Evolutionary conservation across 495 filamentous ascomycete genomes (phyloP).

Genomic region (Hypoxylon rickii): DNA sequence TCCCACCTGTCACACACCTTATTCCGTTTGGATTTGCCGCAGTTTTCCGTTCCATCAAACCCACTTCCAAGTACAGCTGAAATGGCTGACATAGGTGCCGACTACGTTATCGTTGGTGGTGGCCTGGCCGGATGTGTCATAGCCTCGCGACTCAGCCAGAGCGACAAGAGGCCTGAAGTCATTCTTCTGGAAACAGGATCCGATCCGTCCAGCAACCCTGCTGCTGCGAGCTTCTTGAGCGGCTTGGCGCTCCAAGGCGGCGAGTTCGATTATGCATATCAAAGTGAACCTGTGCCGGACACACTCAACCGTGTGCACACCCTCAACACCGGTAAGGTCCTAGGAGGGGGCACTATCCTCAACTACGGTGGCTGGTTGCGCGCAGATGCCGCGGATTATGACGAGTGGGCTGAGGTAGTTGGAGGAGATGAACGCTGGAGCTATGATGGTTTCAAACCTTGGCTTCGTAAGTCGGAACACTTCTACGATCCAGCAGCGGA

Average conservation of each 20-base stretch:
- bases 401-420: conserved; percentile 44
- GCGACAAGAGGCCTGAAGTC: conserved; percentile 14
- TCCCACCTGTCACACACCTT: not conserved
- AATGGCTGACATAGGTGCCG: conserved; percentile 13
- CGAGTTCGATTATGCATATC: conserved; percentile 43
- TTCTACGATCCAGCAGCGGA: conserved; percentile 19
- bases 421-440: conserved; percentile 46
- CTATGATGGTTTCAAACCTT: conserved; percentile 42
- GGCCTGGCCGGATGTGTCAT: conserved; percentile 43
- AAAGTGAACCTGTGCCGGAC: conserved; percentile 35
- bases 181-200: conserved; percentile 26
- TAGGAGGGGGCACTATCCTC: conserved; percentile 41
- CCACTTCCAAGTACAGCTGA: not conserved
- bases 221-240: conserved; percentile 11
- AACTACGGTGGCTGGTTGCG: conserved; percentile 47
- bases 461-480: conserved; percentile 36
- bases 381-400: conserved; percentile 45
- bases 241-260: conserved; percentile 27
- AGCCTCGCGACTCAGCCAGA: conserved; percentile 24
- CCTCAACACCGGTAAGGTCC: conserved; percentile 42
- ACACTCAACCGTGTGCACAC: conserved; percentile 28
- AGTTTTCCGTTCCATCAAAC: not conserved
- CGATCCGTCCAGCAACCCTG: conserved; percentile 17
- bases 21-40: not conserved
- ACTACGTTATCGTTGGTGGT: conserved; percentile 46